Percentiles rank a stretch among this genome's conserved stretches.
Conservation (phyloP, 140 eudicot species). For the Oenanthe javanica region DNA sequence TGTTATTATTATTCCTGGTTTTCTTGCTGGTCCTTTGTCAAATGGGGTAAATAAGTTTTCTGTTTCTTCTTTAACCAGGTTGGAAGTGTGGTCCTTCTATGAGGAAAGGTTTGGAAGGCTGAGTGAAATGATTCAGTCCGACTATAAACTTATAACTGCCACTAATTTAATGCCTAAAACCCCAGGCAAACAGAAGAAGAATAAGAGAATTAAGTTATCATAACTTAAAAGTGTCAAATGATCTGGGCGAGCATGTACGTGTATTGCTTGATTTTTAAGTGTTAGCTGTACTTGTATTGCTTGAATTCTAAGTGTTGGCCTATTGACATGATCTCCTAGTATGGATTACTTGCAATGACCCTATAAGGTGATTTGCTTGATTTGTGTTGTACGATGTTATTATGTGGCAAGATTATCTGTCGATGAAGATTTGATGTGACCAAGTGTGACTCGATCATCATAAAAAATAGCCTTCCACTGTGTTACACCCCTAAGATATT, state of each 20-base stretch:
- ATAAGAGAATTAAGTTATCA: conserved; percentile 17
- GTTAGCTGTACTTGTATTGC: too few species aligned
- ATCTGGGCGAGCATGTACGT: not conserved
- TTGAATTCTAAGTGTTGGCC: too few species aligned
- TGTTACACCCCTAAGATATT: too few species aligned
- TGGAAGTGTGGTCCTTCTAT: conserved; percentile 78
- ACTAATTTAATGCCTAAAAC: conserved; percentile 47
- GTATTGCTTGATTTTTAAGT: too few species aligned
- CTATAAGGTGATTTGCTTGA: too few species aligned
- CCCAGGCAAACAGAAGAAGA: not conserved
- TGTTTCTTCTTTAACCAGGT: conserved; percentile 31
- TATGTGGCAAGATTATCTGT: too few species aligned
- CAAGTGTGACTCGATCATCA: too few species aligned
- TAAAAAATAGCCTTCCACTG: too few species aligned
- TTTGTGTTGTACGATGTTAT: too few species aligned
- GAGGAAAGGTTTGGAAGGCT: conserved; percentile 76
- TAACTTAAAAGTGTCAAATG: not conserved
- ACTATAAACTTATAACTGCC: conserved; percentile 72
- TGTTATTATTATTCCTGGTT: not conserved
- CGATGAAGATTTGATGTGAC: too few species aligned
- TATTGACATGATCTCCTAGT: too few species aligned
- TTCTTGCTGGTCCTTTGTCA: not conserved
- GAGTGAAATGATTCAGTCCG: conserved; percentile 59
- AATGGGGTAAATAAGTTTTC: conserved; percentile 1
- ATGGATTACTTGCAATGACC: too few species aligned